Evolutionary conservation across 768 basidiomycete genomes (phyloP).

Genomic region (Candolleomyces eurysporus): DNA sequence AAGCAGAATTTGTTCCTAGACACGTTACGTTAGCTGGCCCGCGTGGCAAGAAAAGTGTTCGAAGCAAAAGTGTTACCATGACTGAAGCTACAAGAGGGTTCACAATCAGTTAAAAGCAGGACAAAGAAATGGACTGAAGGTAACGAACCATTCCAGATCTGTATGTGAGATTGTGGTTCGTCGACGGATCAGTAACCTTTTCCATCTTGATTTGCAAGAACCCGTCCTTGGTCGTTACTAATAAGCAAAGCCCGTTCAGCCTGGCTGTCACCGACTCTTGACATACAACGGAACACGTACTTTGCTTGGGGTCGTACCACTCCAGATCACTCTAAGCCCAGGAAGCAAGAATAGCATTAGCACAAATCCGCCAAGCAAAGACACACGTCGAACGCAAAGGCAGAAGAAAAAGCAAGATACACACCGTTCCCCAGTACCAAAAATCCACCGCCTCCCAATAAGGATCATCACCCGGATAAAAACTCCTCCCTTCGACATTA

Average conservation of each 20-base stretch:
- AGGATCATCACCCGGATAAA: conserved; percentile 59
- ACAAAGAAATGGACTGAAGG: neutral
- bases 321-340: conserved; percentile 58
- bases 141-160: conserved; percentile 37
- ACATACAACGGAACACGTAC: conserved; percentile 6
- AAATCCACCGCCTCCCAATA: conserved; percentile 49
- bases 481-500: conserved; percentile 58
- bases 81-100: conserved; percentile 21
- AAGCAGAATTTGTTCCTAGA: conserved; percentile 58
- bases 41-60: neutral
- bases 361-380: too few species aligned
- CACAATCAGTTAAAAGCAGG: too few species aligned
- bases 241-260: conserved; percentile 9
- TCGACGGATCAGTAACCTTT: conserved; percentile 34
- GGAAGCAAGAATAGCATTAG: conserved; percentile 16
- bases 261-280: neutral
- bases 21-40: neutral
- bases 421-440: conserved; percentile 55
- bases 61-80: conserved; percentile 20
- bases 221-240: conserved; percentile 59
- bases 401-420: conserved; percentile 19
- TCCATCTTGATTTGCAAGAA: conserved; percentile 66
- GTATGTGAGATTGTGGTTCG: conserved; percentile 66
- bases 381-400: too few species aligned
- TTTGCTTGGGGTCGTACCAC: conserved; percentile 59